Evolutionary conservation across 2,329 filamentous ascomycete species (phyloP).

Genomic region (Colletotrichum sp.): DNA sequence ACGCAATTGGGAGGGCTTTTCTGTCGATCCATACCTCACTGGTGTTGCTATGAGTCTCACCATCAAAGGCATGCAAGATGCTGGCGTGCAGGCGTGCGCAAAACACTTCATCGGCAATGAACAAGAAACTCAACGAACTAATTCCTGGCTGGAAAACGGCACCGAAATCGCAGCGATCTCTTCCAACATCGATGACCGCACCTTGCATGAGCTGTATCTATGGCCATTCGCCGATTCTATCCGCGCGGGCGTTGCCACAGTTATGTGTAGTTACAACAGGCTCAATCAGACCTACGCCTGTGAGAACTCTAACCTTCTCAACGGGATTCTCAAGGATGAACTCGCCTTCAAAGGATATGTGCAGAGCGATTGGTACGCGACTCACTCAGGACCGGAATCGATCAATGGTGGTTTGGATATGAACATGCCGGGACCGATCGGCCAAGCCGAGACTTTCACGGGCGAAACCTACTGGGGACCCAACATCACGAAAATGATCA

Average conservation of each 20-base stretch:
- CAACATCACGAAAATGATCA: conserved; percentile 59
- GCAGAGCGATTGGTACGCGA: conserved; percentile 74
- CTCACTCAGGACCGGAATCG: conserved; percentile 73
- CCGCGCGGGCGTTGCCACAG: conserved; percentile 65
- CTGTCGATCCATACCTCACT: conserved; percentile 76
- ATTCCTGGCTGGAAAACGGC: conserved; percentile 45
- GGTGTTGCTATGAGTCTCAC: conserved; percentile 69
- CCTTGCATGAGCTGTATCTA: conserved; percentile 70
- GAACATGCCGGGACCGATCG: conserved; percentile 73
- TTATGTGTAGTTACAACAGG: conserved; percentile 79
- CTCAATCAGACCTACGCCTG: conserved; percentile 73
- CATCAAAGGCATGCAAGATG: conserved; percentile 60
- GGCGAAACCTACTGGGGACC: conserved; percentile 69
- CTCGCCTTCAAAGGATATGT: conserved; percentile 72
- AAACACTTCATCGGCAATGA: conserved; percentile 73
- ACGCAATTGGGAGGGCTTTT: conserved; percentile 86
- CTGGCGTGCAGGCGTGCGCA: conserved; percentile 41
- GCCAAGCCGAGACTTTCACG: conserved; percentile 40
- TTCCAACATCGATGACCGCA: conserved; percentile 67
- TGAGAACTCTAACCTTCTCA: conserved; percentile 65
- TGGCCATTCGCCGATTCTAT: conserved; percentile 75
- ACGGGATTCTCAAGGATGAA: conserved; percentile 71
- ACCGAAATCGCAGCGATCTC: conserved; percentile 57
- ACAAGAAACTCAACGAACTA: conserved; percentile 64
- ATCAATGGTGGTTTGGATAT: conserved; percentile 78